These are phyloP conservation scores for Ganoderma leucocontextum DNA, from an alignment of 1,284 basidiomycete species.

Conservation along the genomic window DNA sequence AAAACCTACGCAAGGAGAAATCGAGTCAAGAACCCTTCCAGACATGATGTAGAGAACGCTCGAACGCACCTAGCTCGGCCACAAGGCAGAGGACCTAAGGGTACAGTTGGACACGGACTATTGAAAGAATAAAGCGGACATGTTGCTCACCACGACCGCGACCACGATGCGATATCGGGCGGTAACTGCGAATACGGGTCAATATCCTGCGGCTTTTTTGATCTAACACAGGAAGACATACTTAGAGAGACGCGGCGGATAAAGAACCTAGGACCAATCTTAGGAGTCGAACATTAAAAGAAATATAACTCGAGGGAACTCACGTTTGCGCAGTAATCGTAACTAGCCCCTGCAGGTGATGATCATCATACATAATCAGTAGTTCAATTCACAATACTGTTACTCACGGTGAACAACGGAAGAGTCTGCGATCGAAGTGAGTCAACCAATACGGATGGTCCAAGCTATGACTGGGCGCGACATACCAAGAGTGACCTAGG, in stretches of 20 bases:
- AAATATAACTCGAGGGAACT: neutral
- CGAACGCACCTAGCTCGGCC: neutral
- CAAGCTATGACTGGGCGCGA: neutral
- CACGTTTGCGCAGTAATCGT: slow-evolving; percentile 15
- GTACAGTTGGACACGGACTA: too few relatives aligned
- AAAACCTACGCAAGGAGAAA: neutral
- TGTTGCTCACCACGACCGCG: slow-evolving; percentile 7
- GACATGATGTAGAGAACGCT: neutral
- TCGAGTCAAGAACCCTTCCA: neutral
- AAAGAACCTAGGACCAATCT: slow-evolving; percentile 2
- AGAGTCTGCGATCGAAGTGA: slow-evolving; percentile 3
- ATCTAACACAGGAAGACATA: neutral
- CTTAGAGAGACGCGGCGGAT: slow-evolving; percentile 17
- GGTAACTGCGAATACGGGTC: neutral
- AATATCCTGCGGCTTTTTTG: neutral
- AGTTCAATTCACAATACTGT: neutral
- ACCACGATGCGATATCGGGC: slow-evolving; percentile 7
- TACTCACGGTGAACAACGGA: slow-evolving; percentile 11
- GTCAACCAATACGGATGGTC: neutral
- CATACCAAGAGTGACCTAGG: slow-evolving; percentile 16
- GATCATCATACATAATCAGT: neutral
- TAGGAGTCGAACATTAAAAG: neutral
- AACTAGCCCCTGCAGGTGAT: slow-evolving; percentile 4
- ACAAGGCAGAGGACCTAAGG: neutral
- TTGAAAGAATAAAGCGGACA: neutral